These are phyloP conservation scores for Neurospora sp. DNA, from an alignment of 495 filamentous ascomycete genomes.

Conservation along the genomic window DNA sequence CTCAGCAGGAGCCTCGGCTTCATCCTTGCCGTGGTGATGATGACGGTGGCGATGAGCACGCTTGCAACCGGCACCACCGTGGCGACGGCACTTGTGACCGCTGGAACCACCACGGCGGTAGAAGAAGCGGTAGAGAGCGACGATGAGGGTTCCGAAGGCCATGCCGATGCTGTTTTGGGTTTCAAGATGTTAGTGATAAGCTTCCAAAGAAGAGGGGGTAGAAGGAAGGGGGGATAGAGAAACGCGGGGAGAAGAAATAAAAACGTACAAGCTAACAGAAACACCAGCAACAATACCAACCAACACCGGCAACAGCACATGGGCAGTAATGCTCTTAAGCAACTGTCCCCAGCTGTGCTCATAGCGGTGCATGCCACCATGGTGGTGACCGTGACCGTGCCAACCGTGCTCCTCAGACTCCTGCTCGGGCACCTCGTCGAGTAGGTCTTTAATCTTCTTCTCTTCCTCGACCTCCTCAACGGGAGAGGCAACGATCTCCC, in stretches of 20 bases:
- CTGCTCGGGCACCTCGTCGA: not conserved
- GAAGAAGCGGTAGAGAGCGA: conserved; percentile 35
- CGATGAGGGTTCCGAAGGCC: conserved; percentile 36
- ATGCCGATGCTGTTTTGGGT: conserved; percentile 35
- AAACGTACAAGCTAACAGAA: conserved; percentile 39
- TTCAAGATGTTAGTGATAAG: not conserved
- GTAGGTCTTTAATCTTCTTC: not conserved
- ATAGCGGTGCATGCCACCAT: conserved; percentile 4
- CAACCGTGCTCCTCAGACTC: not conserved
- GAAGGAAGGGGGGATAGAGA: too few species aligned
- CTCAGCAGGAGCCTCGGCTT: conserved; percentile 21
- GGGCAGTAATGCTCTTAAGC: conserved; percentile 35
- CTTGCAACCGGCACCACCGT: not conserved
- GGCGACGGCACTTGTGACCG: conserved; percentile 16
- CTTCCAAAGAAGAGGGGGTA: too few species aligned
- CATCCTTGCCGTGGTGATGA: conserved; percentile 20
- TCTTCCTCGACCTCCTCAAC: not conserved
- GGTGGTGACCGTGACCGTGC: conserved; percentile 14
- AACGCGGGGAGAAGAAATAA: too few species aligned
- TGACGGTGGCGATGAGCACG: conserved; percentile 9
- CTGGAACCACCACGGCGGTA: conserved; percentile 16
- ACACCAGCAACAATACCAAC: conserved; percentile 45
- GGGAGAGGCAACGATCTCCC: not conserved
- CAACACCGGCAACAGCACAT: conserved; percentile 41
- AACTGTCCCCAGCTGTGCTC: conserved; percentile 31